Base-by-base conservation (phyloP, 208 protist species). In the Crithidia sp. region DNA sequence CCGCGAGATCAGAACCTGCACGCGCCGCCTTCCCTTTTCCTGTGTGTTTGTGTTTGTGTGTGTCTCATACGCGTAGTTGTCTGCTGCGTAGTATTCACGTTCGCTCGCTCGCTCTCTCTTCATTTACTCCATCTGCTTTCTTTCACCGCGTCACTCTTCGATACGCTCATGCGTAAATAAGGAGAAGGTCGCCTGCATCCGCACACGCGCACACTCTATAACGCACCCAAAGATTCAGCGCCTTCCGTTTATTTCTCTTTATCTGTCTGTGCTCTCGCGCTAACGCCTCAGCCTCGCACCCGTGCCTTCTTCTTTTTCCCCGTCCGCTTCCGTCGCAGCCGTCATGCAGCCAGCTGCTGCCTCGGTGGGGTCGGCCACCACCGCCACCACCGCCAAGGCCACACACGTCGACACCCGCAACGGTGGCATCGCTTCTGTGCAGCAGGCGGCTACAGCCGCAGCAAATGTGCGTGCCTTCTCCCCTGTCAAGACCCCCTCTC, bases 231-330 rank as follows among this genome's bases (percentile, higher is more conserved):
- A 28, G 0, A 28, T 28, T 28, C 28, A 28, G 28, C 28, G 28
- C 28, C 28, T 28, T 28, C 28, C 28, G 28, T 28, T 28, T 28
- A 28, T 76, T 61, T 76, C 55, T 68, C 36, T 68, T 67, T 76
- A 61, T 68, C 16, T 40, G 5, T 13, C 28, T 28, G 28, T 28
- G 28, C 28, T 28, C 28, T 28, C 28, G 28, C 28, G 28, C 28
- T 28, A 28, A 28, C 28, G 28, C 28, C 28, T 28, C 28, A 0
- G 28, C 28, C 28, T 28, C 28, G 28, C 28, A 28, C 28, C 28
- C 28, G 57, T 65, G 36, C 63, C 61, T 44, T 59, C 54, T 75
- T 69, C 76, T 45, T 67, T 65, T 71, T 17, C 67, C 39, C 7
- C 61, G 5, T 43, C 40, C 17, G 64, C 57, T 45, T 3, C n/a